These are phyloP conservation scores for Jasminum sambac DNA, from an alignment of 257 asterid genomes.

Conservation along the genomic window DNA sequence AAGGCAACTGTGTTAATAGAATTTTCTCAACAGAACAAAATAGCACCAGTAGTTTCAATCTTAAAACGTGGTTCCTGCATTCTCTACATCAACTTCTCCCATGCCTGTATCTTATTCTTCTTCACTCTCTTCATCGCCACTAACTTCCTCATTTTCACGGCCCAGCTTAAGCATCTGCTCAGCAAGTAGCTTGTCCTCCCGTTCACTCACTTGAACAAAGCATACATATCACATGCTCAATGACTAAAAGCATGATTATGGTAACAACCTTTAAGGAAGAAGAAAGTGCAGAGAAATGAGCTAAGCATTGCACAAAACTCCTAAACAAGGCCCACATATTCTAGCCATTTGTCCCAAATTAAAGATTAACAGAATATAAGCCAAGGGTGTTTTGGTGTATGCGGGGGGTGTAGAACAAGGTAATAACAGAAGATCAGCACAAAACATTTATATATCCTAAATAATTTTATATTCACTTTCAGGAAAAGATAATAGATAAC, in stretches of 20 bases:
- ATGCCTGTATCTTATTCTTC: too few species aligned
- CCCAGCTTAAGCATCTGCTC: constrained; percentile 77
- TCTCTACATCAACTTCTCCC: too few species aligned
- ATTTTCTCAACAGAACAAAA: constrained; percentile 1
- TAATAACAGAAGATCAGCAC: too few species aligned
- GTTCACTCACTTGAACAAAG: constrained; percentile 79
- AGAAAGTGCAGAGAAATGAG: too few species aligned
- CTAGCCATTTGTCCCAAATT: too few species aligned
- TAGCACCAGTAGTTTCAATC: constrained; percentile 21
- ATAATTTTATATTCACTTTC: background rate
- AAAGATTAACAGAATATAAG: too few species aligned
- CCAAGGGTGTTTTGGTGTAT: too few species aligned
- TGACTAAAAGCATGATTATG: background rate
- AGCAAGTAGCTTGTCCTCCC: constrained; percentile 84
- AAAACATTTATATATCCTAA: background rate
- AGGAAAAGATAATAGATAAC: background rate
- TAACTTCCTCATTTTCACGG: constrained; percentile 71
- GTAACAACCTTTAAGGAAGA: background rate
- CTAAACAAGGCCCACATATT: too few species aligned
- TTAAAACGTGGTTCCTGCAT: too few species aligned
- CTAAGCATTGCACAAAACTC: too few species aligned
- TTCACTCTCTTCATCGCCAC: constrained; percentile 89
- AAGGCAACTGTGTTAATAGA: constrained; percentile 16
- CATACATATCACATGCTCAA: constrained; percentile 8
- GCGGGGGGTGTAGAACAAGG: too few species aligned